Evolutionary conservation across 345 rosid species (phyloP), one percentile per base, ranked within the genome.

Genomic region (Nasturtium officinale): DNA sequence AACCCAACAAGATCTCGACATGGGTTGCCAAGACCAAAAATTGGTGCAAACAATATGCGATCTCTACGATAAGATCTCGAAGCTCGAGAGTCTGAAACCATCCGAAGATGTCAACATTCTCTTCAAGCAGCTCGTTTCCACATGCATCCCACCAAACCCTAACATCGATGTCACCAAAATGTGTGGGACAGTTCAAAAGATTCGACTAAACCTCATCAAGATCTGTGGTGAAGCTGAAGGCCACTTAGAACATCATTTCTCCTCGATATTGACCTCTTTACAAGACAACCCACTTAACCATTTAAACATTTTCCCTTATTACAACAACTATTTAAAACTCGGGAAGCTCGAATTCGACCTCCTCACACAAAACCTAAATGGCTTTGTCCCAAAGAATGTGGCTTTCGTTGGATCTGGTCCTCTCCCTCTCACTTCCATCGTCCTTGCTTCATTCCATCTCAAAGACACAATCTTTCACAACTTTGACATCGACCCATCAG

Each of bases 361-460:
- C 60, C 90, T 92, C 23, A 32, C 21, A 18, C 72, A 85, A 21
- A 77, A 75, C 72, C 75, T 40, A 72, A 38, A 80, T 2, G 67
- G 47, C 3, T 63, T 43, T 69, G 69, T 68, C 43, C 95, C 90
- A 0, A 74, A 13, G 67, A 77, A 16, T 8, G 48, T 90, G 13
- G 98, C 98, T 61, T 92, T 92, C 54, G 28, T 92, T 67, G 98
- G 98, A n/a, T 92, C 98, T 2, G 92, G 98, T 35, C 95, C 96
- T 8, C 89, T 92, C n/a, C 98, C 98, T 17, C 77, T 90, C 4
- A 85, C 96, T 25, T 84, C 98, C 0, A 78, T 90, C 35, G 89
- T 90, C 29, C 76, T 92, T 33, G 98, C 98, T 74, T 51, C 79
- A 4, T 74, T 72, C 16, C 89, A 90, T 77, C 85, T 92, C 38